These are phyloP conservation scores for Actinomortierella ambigua DNA, from an alignment of 371 early-diverging fungal genomes.

Conservation along the genomic window DNA sequence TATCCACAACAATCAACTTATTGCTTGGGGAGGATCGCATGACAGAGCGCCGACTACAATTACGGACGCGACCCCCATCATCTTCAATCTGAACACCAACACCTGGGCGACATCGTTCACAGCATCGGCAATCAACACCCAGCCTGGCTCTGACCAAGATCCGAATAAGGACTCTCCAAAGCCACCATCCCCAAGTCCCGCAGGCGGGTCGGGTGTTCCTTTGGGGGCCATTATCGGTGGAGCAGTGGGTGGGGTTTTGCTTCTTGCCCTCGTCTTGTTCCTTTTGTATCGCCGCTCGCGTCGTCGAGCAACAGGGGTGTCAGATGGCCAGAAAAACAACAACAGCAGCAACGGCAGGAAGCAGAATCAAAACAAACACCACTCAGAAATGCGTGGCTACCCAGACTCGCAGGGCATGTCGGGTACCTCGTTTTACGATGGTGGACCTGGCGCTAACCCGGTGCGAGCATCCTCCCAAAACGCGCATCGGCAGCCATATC, in stretches of 20 bases:
- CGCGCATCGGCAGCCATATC: too few relatives aligned
- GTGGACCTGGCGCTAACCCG: too few relatives aligned
- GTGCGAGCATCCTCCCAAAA: too few relatives aligned
- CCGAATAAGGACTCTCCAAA: too few relatives aligned
- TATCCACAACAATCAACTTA: slow-evolving; percentile 23
- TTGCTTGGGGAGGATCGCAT: slow-evolving; percentile 37
- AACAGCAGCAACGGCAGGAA: too few relatives aligned
- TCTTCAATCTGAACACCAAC: slow-evolving; percentile 24
- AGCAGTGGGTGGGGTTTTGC: not conserved
- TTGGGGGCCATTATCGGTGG: not conserved
- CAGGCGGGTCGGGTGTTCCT: not conserved
- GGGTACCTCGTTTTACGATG: too few relatives aligned
- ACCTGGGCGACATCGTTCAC: slow-evolving; percentile 12
- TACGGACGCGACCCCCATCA: slow-evolving; percentile 13
- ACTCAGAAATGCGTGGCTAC: too few relatives aligned
- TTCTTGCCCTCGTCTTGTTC: not conserved
- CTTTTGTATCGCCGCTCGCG: not conserved
- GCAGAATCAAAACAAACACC: too few relatives aligned
- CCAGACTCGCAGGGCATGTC: too few relatives aligned
- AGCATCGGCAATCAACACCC: too few relatives aligned
- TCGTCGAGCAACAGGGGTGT: not conserved
- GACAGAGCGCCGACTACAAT: slow-evolving; percentile 9
- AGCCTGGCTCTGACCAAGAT: too few relatives aligned
- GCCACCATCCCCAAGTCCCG: not conserved
- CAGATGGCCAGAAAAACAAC: too few relatives aligned